Base-by-base conservation (phyloP, 1,139 yeast species). In the Suhomyces choctaworum region DNA sequence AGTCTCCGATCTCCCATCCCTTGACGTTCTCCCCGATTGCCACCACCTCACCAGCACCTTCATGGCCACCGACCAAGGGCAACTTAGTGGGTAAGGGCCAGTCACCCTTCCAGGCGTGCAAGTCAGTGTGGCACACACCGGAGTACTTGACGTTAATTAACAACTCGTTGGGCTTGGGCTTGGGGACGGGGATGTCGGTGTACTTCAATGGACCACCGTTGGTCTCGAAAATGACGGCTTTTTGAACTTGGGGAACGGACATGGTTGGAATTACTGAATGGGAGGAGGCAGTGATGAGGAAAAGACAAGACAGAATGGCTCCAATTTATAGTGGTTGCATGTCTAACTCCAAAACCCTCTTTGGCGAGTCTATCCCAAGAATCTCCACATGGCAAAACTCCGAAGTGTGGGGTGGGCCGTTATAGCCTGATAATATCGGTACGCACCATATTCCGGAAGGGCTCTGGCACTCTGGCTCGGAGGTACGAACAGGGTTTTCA, bases 41-140 rank as follows among this genome's bases (percentile, higher is more conserved):
- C 36, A 82, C 89, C 48, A 82, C 89, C 23, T 76, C 75, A 63
- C 90, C 90, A 25, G 88, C 88, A 67, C 92, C 92, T 66, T 82
- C 90, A 58, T 82, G 90, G 53, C 90, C 90, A 52, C 89, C 89
- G 29, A 83, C 86, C 46, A 82, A 67, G 23, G 89, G 88, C 47
- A 81, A 70, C 59, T 82, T 82, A 45, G 78, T 71, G 35, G 56
- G 71, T 50, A 80, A 64, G 41, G 88, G 88, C 88, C 88, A 80
- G 58, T 82, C 88, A 57, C 88, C 88, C 54, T 80, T 76, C 86
- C 87, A 82, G 29, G 87, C 89, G 61, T 82, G 89, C 54, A 82
- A 71, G 58, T 82, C 89, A 30, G 88, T 82, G 66, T 82, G 89
- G 58, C 89, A 82, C 31, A 82, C 89, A 63, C 89, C 89, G 8